A percentile compares a stretch with the other conserved stretches of the same genome.
These are phyloP conservation scores for Penicillium glabrum DNA, from an alignment of 2,329 filamentous ascomycete genomes.

Conservation along the genomic window DNA sequence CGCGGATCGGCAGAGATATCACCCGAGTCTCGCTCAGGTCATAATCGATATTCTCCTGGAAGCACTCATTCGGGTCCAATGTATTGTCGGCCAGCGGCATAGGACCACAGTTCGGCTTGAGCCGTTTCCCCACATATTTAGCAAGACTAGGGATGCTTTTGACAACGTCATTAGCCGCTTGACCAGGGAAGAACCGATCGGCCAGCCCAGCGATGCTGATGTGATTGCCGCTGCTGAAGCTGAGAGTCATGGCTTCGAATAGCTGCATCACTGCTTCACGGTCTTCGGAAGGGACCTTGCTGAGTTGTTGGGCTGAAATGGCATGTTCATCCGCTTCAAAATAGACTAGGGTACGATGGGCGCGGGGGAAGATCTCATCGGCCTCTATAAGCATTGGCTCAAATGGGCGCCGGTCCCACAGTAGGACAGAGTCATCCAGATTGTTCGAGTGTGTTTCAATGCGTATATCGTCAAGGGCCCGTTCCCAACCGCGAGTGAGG, in stretches of 20 bases:
- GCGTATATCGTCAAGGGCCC: conserved; percentile 56
- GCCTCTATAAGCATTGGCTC: conserved; percentile 64
- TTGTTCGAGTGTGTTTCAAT: conserved; percentile 26
- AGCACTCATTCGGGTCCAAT: conserved; percentile 22
- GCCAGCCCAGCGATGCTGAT: conserved; percentile 31
- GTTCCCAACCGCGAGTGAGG: conserved; percentile 32
- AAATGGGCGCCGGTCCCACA: conserved; percentile 69
- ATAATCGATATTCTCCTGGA: conserved; percentile 35
- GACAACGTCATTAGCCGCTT: conserved; percentile 32
- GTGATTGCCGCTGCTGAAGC: conserved; percentile 25
- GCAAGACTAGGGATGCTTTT: conserved; percentile 34
- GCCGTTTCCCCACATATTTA: conserved; percentile 26
- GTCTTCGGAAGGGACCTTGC: conserved; percentile 12
- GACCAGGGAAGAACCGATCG: conserved; percentile 30
- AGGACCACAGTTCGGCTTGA: conserved; percentile 26
- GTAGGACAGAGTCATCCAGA: conserved; percentile 54
- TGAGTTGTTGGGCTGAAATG: conserved; percentile 18
- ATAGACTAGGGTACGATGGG: conserved; percentile 34
- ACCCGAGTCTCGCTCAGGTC: conserved; percentile 32
- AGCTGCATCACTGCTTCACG: conserved; percentile 20
- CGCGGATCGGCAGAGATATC: conserved; percentile 28
- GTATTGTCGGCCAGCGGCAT: conserved; percentile 20
- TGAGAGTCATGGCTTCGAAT: conserved; percentile 26
- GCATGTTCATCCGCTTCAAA: conserved; percentile 34
- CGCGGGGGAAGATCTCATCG: conserved; percentile 67